Base-by-base conservation (phyloP, 345 rosid genomes). In the Hypericum androsaemum region DNA sequence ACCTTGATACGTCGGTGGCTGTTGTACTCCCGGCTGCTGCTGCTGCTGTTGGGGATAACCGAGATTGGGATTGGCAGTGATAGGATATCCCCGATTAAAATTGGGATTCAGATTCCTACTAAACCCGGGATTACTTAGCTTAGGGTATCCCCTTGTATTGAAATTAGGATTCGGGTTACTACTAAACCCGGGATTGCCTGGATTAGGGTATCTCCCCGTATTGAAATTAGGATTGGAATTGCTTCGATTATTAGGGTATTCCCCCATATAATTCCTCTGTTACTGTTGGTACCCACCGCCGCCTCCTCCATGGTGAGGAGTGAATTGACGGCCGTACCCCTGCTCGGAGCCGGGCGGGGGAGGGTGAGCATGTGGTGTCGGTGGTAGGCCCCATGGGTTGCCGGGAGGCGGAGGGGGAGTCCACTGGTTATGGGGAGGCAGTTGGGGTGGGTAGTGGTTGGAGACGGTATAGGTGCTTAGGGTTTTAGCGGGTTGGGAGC, bases 391-490 rank as follows among this genome's bases (percentile, higher is more conserved):
- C 54, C 13, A 32, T n/a, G 54, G 54, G 3, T 45, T 28, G 48
- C 17, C 12, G 22, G 12, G 48, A 45, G 57, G 12, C 2, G 45
- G 46, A 2, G 32, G 40, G 5, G 57, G 39, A 7, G 53, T 58
- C 54, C 55, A n/a, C n/a, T n/a, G n/a, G n/a, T n/a, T n/a, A n/a
- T n/a, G n/a, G n/a, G n/a, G n/a, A n/a, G n/a, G n/a, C n/a, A n/a
- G n/a, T n/a, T n/a, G n/a, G n/a, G n/a, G n/a, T n/a, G n/a, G 77
- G 66, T 71, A 63, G 12, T 76, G 67, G 11, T 57, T 57, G 12
- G 77, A 47, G 42, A 59, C 61, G 39, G 84, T 63, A 54, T 65
- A 69, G 38, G 84, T 74, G 67, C 71, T 71, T 2, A 77, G 64
- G 58, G 66, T 47, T 71, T 56, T 47, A 58, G 53, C 8, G 12